These are phyloP conservation scores for Pythium periplocum DNA, from an alignment of 352 stramenopile genomes.

Conservation along the genomic window DNA sequence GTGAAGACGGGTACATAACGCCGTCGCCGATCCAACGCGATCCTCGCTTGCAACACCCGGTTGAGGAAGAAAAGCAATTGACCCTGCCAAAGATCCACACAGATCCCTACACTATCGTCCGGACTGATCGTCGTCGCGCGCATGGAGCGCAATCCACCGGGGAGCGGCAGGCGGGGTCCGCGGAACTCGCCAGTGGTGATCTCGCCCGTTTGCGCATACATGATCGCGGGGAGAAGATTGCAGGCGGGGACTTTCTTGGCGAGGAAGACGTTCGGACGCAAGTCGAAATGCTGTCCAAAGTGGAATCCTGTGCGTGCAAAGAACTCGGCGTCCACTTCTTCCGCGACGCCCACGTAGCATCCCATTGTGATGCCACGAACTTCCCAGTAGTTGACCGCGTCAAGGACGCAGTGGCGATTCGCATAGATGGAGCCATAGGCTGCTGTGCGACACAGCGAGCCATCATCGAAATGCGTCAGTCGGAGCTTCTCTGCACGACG, in stretches of 20 bases:
- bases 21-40: conserved; percentile 31
- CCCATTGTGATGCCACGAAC: conserved; percentile 53
- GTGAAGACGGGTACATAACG: conserved; percentile 59
- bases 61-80: conserved; percentile 55
- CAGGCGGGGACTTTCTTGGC: conserved; percentile 47
- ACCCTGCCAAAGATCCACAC: conserved; percentile 49
- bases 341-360: conserved; percentile 49
- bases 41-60: conserved; percentile 30
- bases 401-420: conserved; percentile 28
- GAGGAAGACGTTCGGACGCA: conserved; percentile 36
- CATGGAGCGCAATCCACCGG: conserved; percentile 32
- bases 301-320: conserved; percentile 35
- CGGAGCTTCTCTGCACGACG: conserved; percentile 43
- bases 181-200: conserved; percentile 66
- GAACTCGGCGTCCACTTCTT: conserved; percentile 25
- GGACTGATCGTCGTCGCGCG: conserved; percentile 42
- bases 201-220: conserved; percentile 64
- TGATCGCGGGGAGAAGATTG: conserved; percentile 66
- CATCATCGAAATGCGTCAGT: conserved; percentile 29
- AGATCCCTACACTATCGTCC: conserved; percentile 46
- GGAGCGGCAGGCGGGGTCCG: conserved; percentile 41
- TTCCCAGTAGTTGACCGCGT: conserved; percentile 66
- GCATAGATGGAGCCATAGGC: conserved; percentile 39
- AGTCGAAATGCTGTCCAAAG: conserved; percentile 17
- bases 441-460: conserved; percentile 21